Evolutionary conservation across 768 basidiomycete species (phyloP).

Genomic region (Candolleomyces aberdarensis): DNA sequence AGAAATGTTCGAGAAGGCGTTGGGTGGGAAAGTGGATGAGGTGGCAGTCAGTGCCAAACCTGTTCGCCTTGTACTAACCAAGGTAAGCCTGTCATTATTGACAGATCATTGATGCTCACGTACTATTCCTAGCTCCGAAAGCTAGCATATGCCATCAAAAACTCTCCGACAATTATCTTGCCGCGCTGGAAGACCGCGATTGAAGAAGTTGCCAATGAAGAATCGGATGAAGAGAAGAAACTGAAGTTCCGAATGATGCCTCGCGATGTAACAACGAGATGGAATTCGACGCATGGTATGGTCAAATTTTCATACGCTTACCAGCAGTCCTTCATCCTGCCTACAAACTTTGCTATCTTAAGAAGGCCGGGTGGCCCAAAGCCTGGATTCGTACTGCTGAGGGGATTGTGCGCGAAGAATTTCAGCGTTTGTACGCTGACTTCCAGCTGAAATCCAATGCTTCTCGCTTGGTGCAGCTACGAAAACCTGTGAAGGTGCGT

Average conservation of each 20-base stretch:
- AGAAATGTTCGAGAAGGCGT: not conserved
- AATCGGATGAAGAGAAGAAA: not conserved
- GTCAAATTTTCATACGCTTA: slow-evolving; percentile 25
- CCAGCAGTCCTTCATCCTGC: not conserved
- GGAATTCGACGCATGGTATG: slow-evolving; percentile 39
- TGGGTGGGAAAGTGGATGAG: not conserved
- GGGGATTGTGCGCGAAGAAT: too few relatives aligned
- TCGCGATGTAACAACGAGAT: slow-evolving; percentile 30
- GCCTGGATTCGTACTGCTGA: too few relatives aligned
- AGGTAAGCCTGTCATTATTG: not conserved
- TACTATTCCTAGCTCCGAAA: slow-evolving; percentile 17
- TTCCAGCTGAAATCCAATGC: too few relatives aligned
- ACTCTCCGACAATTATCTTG: slow-evolving; percentile 26
- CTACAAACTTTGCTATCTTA: too few relatives aligned
- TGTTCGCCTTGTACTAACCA: not conserved
- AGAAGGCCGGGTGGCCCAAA: too few relatives aligned
- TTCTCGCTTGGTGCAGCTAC: too few relatives aligned
- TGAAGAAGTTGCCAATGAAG: slow-evolving; percentile 1
- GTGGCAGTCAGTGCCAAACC: not conserved
- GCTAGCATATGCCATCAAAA: slow-evolving; percentile 11
- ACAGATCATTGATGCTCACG: too few relatives aligned
- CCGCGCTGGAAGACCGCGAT: slow-evolving; percentile 23
- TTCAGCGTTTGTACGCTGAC: too few relatives aligned
- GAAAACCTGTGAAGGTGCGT: too few relatives aligned
- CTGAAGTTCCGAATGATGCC: slow-evolving; percentile 18